Percentiles rank a stretch among this genome's conserved stretches.
Conservation (phyloP, 371 early-diverging fungal species). For the Haplosporangium sp. region DNA sequence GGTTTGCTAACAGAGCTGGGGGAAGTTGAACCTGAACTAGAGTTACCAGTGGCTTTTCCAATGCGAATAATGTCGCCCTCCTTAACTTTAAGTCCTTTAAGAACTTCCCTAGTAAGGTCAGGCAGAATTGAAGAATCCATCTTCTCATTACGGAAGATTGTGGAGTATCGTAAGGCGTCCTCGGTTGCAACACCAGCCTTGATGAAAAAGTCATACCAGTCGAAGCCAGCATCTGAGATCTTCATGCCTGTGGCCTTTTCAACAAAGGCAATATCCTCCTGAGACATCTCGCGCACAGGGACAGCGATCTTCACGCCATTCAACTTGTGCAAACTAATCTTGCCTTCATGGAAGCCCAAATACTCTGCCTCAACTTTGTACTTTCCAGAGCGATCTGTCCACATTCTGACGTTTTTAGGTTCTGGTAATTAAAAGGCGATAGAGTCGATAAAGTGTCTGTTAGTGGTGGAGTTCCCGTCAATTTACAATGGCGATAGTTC, state of each 20-base stretch:
- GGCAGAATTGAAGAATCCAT: conserved; percentile 83
- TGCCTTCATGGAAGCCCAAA: conserved; percentile 78
- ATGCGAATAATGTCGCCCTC: conserved; percentile 88
- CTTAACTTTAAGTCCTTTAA: conserved; percentile 82
- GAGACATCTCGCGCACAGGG: conserved; percentile 87
- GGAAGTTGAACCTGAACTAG: conserved; percentile 41
- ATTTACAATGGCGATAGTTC: too few species aligned
- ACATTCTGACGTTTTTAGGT: conserved; percentile 78
- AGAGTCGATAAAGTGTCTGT: neutral
- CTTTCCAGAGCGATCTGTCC: conserved; percentile 93
- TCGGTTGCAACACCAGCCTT: conserved; percentile 78
- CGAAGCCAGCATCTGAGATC: conserved; percentile 73
- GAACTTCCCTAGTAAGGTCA: conserved; percentile 77
- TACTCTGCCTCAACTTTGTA: conserved; percentile 95
- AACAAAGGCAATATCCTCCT: conserved; percentile 79
- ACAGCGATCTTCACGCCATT: conserved; percentile 96
- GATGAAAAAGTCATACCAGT: conserved; percentile 93
- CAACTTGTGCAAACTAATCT: conserved; percentile 90
- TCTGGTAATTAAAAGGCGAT: conserved; percentile 54
- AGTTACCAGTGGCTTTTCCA: conserved; percentile 67
- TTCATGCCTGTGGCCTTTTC: conserved; percentile 67
- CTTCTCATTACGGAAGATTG: conserved; percentile 84
- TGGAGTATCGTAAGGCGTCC: conserved; percentile 82
- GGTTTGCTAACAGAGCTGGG: conserved; percentile 58
- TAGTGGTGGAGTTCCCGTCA: neutral